Conservation (phyloP, 73 alveolate genomes). For the Symbiodinium pilosum region DNA sequence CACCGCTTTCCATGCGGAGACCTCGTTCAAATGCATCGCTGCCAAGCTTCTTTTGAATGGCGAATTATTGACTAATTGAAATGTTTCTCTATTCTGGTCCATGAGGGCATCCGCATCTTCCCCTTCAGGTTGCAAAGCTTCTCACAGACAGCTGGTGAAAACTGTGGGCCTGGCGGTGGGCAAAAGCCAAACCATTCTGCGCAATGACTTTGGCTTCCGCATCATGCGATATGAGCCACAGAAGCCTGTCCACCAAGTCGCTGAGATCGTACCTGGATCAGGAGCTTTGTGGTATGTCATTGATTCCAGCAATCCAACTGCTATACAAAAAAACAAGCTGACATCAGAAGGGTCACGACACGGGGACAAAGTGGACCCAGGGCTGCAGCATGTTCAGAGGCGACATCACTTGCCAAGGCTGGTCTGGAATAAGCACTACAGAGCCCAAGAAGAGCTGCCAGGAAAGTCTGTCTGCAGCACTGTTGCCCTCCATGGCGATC, state of each 20-base stretch:
- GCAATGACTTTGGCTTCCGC: slow-evolving; percentile 58
- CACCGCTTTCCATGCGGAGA: no score
- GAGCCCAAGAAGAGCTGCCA: slow-evolving; percentile 90
- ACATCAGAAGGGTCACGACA: not conserved
- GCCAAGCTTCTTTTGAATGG: no score
- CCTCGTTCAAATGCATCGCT: no score
- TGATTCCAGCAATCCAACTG: not conserved
- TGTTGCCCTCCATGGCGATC: slow-evolving; percentile 79
- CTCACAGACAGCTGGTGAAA: no score
- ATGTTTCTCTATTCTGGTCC: no score
- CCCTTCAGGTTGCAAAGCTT: no score
- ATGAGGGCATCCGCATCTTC: no score
- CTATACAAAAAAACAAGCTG: not conserved
- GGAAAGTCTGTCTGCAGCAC: slow-evolving; percentile 65
- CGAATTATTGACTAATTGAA: no score
- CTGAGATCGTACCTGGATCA: slow-evolving; percentile 89
- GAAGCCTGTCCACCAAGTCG: slow-evolving; percentile 65
- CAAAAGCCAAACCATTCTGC: slow-evolving; percentile 40
- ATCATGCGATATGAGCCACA: slow-evolving; percentile 53
- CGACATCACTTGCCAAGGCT: slow-evolving; percentile 56
- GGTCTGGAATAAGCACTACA: slow-evolving; percentile 45
- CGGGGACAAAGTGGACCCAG: slow-evolving; percentile 88
- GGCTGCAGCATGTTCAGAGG: slow-evolving; percentile 63
- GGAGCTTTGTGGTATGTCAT: not conserved
- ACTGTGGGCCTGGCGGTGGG: slow-evolving; percentile 51